Base-by-base conservation (phyloP, 2,329 filamentous ascomycete species). In the Colletotrichum liaoningense region DNA sequence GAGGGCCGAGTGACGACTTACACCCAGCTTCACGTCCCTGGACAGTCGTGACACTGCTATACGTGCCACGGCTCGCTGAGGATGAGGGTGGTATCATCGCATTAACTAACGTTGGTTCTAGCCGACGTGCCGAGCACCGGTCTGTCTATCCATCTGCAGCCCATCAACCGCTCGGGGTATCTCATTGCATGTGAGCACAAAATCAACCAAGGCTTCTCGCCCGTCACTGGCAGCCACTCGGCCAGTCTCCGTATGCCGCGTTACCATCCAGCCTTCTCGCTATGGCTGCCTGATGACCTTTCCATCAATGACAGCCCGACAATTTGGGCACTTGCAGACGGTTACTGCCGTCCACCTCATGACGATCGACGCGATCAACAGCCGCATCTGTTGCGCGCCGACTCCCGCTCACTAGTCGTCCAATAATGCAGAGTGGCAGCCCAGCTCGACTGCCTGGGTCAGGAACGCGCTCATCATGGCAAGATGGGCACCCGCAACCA, bases 151-250 rank as follows among this genome's bases (percentile, higher is more conserved):
- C 49, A 56, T 70, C 60, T 58, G 67, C 60, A 60, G 26, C 64
- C 22, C 55, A 55, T 42, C 70, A 65, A 56, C 54, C 66, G 69
- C 54, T 69, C 35, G 69, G 66, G 60, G 59, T 73, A 73, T 73
- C 66, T 70, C 35, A 35, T 74, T 74, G 62, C 71, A 72, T 74
- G 68, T 58, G 71, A 33, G 62, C 68, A 71, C 68, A 63, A 63
- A 58, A 52, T n/a, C 60, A 57, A 72, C 24, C 62, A 42, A 28
- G 26, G 30, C 52, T 38, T 67, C 57, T 58, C 57, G 56, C 42
- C 52, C 54, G 30, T 67, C 63, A 67, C 67, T 73, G 62, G 67
- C 68, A 63, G 49, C 55, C 70, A 63, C 38, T 52, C 58, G 38
- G 19, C 26, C 22, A 24, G 28, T 49, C 57, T 35, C 62, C 26